These are phyloP conservation scores for Mucor lusitanicus DNA, from an alignment of 371 early-diverging fungal species.

Conservation along the genomic window DNA sequence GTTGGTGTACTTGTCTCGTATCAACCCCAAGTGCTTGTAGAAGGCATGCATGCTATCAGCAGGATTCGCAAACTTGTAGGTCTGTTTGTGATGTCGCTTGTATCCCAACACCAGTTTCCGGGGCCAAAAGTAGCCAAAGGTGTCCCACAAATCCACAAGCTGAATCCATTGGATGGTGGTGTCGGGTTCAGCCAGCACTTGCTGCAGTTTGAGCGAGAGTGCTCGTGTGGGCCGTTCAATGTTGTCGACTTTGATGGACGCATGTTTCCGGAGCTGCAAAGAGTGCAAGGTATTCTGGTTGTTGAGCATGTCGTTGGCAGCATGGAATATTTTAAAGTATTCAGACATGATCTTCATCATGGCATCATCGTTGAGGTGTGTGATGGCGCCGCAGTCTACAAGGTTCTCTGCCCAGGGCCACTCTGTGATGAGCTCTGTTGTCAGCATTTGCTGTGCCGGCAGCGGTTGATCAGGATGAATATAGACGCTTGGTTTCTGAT, in stretches of 20 bases:
- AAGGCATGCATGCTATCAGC: slow-evolving; percentile 7
- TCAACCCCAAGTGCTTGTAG: neutral
- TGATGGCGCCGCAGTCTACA: slow-evolving; percentile 29
- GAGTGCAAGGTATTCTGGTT: slow-evolving; percentile 21
- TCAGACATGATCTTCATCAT: slow-evolving; percentile 38
- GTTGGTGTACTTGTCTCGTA: neutral
- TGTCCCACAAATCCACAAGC: slow-evolving; percentile 32
- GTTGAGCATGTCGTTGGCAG: slow-evolving; percentile 4
- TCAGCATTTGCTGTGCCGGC: slow-evolving; percentile 7
- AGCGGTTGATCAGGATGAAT: slow-evolving; percentile 18
- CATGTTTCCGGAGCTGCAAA: slow-evolving; percentile 31
- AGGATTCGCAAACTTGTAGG: slow-evolving; percentile 5
- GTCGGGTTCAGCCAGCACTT: slow-evolving; percentile 13
- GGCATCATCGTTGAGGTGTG: slow-evolving; percentile 33
- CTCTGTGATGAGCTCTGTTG: slow-evolving; percentile 37
- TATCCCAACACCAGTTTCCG: slow-evolving; percentile 34
- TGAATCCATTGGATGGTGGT: slow-evolving; percentile 24
- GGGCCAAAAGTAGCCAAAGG: slow-evolving; percentile 52
- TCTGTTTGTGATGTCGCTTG: neutral
- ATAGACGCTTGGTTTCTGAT: slow-evolving; percentile 24
- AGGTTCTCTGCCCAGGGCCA: slow-evolving; percentile 37
- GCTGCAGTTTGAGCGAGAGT: slow-evolving; percentile 24
- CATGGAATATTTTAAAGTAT: slow-evolving; percentile 35
- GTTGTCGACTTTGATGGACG: slow-evolving; percentile 36
- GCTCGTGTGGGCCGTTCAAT: slow-evolving; percentile 33